Evolutionary conservation across 1,284 basidiomycete genomes (phyloP).

Genomic region (Leccinum idahoense): DNA sequence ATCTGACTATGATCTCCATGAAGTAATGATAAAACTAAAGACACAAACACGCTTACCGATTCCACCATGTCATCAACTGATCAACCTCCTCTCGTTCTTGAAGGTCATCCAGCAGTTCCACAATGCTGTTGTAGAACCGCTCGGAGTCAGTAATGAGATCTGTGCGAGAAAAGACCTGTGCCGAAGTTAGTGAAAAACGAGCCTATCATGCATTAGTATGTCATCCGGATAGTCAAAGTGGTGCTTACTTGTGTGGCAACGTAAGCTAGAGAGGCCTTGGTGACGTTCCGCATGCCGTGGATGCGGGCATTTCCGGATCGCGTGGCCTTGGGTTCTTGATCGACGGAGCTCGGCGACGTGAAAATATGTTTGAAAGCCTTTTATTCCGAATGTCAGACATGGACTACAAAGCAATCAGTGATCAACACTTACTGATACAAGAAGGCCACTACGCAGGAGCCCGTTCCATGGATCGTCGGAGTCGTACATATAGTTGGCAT

Average conservation of each 20-base stretch:
- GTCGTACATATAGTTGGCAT: neutral
- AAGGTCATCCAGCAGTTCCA: neutral
- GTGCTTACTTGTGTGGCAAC: neutral
- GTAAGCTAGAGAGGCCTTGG: neutral
- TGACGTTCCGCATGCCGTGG: neutral
- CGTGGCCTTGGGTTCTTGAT: neutral
- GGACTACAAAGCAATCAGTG: neutral
- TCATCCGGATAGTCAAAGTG: neutral
- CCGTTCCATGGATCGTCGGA: neutral
- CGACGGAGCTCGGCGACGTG: neutral
- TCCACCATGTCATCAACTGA: neutral
- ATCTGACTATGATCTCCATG: neutral
- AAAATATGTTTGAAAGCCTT: neutral
- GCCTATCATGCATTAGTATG: neutral
- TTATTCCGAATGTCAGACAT: neutral
- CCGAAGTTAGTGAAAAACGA: neutral
- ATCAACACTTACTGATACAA: neutral
- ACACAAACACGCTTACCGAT: neutral
- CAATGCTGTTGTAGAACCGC: neutral
- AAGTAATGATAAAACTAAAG: neutral
- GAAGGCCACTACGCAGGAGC: neutral
- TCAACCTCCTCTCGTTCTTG: neutral
- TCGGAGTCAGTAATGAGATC: neutral
- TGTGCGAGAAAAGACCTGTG: neutral
- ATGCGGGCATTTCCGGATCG: neutral